These are phyloP conservation scores for Evernia prunastri DNA, from an alignment of 495 filamentous ascomycete species.

Conservation along the genomic window DNA sequence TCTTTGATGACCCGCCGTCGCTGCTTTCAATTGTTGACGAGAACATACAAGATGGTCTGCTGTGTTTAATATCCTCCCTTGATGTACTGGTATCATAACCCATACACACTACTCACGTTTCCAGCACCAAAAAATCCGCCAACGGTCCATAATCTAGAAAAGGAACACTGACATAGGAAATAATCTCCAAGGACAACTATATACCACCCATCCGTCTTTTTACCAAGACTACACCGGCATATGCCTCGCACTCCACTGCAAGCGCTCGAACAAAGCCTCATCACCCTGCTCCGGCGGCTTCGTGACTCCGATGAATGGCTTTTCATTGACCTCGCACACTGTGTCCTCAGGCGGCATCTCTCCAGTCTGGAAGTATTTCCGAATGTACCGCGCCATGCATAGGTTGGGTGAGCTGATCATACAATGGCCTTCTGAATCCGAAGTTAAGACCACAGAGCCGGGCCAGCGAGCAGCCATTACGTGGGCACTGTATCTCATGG, in stretches of 20 bases:
- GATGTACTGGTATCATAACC: too few relatives aligned
- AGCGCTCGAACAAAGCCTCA: background rate
- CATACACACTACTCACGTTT: too few relatives aligned
- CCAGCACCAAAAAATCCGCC: too few relatives aligned
- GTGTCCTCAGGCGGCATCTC: background rate
- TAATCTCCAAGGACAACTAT: too few relatives aligned
- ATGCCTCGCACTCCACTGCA: conserved; percentile 13
- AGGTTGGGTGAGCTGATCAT: conserved; percentile 26
- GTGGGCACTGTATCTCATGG: conserved; percentile 6
- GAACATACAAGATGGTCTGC: too few relatives aligned
- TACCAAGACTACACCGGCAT: background rate
- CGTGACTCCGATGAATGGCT: conserved; percentile 11
- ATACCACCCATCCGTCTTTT: background rate
- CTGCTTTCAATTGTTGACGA: too few relatives aligned
- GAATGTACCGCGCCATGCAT: conserved; percentile 12
- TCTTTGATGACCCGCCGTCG: too few relatives aligned
- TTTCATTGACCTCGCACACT: conserved; percentile 11
- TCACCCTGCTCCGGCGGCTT: background rate
- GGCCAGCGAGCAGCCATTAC: conserved; percentile 41
- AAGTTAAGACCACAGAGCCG: conserved; percentile 41
- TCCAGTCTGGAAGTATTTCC: conserved; percentile 13
- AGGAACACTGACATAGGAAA: too few relatives aligned
- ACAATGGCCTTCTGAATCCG: conserved; percentile 41
- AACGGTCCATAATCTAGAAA: too few relatives aligned
- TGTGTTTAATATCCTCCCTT: too few relatives aligned